Evolutionary conservation across 257 asterid genomes (phyloP).

Genomic region (Cruciata laevipes): DNA sequence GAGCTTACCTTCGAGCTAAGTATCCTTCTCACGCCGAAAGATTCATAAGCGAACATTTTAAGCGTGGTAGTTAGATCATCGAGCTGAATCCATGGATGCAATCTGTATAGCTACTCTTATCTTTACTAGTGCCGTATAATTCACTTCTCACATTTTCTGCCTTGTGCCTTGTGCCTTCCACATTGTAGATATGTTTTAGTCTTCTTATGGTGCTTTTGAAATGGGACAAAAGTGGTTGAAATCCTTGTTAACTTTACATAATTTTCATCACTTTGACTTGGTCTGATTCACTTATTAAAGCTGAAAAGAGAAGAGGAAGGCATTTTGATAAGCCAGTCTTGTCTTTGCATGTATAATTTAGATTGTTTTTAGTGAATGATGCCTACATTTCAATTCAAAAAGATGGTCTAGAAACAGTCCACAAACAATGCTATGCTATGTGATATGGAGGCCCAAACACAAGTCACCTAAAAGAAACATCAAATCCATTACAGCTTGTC

Average conservation of each 20-base stretch:
- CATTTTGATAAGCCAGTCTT: not conserved
- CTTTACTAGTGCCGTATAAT: not conserved
- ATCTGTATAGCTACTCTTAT: not conserved
- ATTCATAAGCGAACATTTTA: conserved; percentile 63
- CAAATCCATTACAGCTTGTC: not conserved
- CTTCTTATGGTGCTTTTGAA: not conserved
- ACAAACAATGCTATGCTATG: conserved; percentile 6
- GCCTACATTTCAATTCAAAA: not conserved
- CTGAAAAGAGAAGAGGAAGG: not conserved
- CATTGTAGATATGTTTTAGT: conserved; percentile 29
- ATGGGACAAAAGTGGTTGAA: not conserved
- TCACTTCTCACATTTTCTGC: conserved; percentile 2
- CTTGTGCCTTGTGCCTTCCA: conserved; percentile 18
- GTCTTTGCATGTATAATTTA: not conserved
- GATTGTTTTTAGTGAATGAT: not conserved
- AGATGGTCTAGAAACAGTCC: not conserved
- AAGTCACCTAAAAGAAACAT: not conserved
- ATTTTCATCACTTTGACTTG: not conserved
- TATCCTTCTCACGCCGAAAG: conserved; percentile 71
- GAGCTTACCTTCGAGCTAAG: conserved; percentile 62
- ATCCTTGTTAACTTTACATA: not conserved
- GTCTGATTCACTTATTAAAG: not conserved
- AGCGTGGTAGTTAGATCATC: conserved; percentile 50
- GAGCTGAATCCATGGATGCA: not conserved
- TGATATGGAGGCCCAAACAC: conserved; percentile 16